These are phyloP conservation scores for Rhizopus delemar DNA, from an alignment of 371 early-diverging fungal species.

Conservation along the genomic window DNA sequence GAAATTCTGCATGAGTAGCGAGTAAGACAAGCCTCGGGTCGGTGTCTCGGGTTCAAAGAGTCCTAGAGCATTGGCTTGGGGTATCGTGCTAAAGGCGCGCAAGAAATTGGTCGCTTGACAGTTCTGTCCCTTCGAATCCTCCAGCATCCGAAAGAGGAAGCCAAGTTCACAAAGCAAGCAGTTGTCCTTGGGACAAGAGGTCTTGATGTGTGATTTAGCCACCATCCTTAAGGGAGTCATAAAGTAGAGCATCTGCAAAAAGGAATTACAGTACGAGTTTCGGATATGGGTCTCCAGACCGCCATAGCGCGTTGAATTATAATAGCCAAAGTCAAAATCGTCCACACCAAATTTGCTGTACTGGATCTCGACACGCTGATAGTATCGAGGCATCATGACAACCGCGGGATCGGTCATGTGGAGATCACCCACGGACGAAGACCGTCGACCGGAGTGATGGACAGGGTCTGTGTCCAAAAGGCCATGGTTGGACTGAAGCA, in stretches of 20 bases:
- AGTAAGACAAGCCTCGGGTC: constrained; percentile 60
- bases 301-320: constrained; percentile 82
- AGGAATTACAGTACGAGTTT: constrained; percentile 87
- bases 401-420: constrained; percentile 36
- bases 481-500: constrained; percentile 45
- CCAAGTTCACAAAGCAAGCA: constrained; percentile 92
- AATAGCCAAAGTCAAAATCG: constrained; percentile 95
- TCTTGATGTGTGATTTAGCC: constrained; percentile 73
- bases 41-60: constrained; percentile 83
- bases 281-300: constrained; percentile 91
- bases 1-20: constrained; percentile 79
- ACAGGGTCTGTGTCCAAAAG: constrained; percentile 32
- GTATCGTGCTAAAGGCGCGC: constrained; percentile 76
- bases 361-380: constrained; percentile 80
- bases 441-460: constrained; percentile 33
- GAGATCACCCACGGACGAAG: constrained; percentile 45
- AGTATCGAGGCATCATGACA: constrained; percentile 63
- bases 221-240: constrained; percentile 64
- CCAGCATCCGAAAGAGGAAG: constrained; percentile 88
- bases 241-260: constrained; percentile 85
- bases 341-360: constrained; percentile 92
- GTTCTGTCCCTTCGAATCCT: constrained; percentile 84
- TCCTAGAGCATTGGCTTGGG: constrained; percentile 82
- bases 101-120: constrained; percentile 94
- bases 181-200: constrained; percentile 67